Conservation (phyloP, 2,329 filamentous ascomycete genomes). For the Fonsecaea multimorphosa region DNA sequence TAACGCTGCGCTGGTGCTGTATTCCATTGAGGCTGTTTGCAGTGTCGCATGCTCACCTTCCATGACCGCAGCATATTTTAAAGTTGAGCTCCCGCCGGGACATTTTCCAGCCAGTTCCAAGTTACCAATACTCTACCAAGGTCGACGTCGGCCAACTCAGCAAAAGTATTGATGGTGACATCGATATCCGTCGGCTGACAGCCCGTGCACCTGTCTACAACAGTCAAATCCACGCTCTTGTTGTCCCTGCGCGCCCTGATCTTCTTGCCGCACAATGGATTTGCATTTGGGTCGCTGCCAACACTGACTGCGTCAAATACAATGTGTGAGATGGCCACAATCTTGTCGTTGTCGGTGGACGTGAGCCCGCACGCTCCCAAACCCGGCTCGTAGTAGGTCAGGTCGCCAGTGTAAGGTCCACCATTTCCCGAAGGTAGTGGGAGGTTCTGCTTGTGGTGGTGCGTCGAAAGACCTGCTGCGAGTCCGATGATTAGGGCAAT, state of each 20-base stretch:
- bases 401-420: conserved; percentile 64
- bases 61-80: conserved; percentile 3
- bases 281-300: conserved; percentile 65
- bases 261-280: conserved; percentile 70
- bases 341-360: conserved; percentile 60
- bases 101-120: conserved; percentile 58
- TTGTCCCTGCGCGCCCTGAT: conserved; percentile 65
- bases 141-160: conserved; percentile 53
- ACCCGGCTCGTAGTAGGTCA: conserved; percentile 71
- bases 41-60: background rate
- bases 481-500: conserved; percentile 37
- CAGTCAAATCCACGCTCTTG: conserved; percentile 64
- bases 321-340: conserved; percentile 71
- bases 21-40: background rate
- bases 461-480: conserved; percentile 35
- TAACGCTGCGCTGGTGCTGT: background rate
- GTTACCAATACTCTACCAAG: conserved; percentile 56
- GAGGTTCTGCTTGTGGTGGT: conserved; percentile 47
- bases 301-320: conserved; percentile 67
- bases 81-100: conserved; percentile 39
- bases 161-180: conserved; percentile 57
- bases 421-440: conserved; percentile 58
- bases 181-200: conserved; percentile 58
- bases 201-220: conserved; percentile 70
- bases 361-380: conserved; percentile 73